Percentiles rank a stretch among this genome's conserved stretches.
phyloP scores from a whole-genome alignment of 2,329 filamentous ascomycete genomes.

The Shiraia sp. region DNA sequence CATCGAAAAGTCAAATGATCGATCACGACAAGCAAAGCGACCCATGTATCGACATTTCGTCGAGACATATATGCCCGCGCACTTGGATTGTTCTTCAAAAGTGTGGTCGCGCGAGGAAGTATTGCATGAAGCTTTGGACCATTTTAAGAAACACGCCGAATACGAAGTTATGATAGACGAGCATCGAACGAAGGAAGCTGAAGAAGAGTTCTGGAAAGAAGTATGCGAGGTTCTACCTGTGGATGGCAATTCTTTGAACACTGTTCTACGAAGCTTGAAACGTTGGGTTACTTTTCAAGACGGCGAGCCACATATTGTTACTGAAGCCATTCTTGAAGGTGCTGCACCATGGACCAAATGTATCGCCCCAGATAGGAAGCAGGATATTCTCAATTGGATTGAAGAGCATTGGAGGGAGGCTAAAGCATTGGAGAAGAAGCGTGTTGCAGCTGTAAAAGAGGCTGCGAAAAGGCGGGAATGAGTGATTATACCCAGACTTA shows the following conservation, averaged over 20 bases:
- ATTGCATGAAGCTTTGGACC: conserved; percentile 56
- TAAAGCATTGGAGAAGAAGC: conserved; percentile 35
- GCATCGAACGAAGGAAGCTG: conserved; percentile 44
- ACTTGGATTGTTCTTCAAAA: conserved; percentile 39
- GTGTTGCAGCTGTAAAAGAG: conserved; percentile 16
- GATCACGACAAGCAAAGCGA: conserved; percentile 59
- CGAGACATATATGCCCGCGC: conserved; percentile 64
- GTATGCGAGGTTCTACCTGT: conserved; percentile 47
- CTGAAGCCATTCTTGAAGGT: conserved; percentile 15
- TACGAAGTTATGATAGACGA: conserved; percentile 50
- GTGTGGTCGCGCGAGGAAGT: conserved; percentile 50
- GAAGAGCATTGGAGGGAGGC: conserved; percentile 33
- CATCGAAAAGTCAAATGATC: conserved; percentile 56
- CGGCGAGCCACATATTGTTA: conserved; percentile 20
- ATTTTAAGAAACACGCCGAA: conserved; percentile 53
- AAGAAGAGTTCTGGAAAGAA: conserved; percentile 48
- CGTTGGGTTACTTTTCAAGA: conserved; percentile 40
- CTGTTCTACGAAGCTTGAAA: conserved; percentile 34
- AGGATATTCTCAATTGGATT: conserved; percentile 34
- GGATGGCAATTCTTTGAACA: conserved; percentile 26
- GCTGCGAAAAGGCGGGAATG: conserved; percentile 2
- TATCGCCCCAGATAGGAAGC: conserved; percentile 12
- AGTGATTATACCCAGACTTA: not conserved
- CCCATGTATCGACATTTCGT: conserved; percentile 64
- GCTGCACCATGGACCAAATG: conserved; percentile 26